Evolutionary conservation across 2,329 filamentous ascomycete species (phyloP), one percentile per base, ranked within the genome.

Genomic region (Gliomastix tumulicola): DNA sequence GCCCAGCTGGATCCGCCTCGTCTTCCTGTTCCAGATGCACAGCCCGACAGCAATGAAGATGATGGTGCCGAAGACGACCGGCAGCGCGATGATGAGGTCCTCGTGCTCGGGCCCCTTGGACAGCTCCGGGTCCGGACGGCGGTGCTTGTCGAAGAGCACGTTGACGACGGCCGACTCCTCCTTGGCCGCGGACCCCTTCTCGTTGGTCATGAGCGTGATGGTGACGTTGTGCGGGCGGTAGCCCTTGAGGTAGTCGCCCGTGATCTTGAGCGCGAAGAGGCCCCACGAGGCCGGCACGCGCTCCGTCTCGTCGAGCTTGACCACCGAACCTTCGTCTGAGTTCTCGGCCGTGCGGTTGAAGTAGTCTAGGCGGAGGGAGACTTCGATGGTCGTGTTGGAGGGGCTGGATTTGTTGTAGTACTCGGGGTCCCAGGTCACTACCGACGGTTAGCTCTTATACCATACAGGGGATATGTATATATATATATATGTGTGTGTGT

Each of bases 341-440:
- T 60, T 51, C 35, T 61, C 49, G 43, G 54, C 56, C 7, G 57
- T 54, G 30, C 49, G 45, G 49, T 65, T 63, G 37, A 56, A 57
- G 42, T 57, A 53, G 49, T 70, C 62, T 43, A 67, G 54, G 43
- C 64, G 63, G 48, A 60, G 40, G 22, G 49, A 44, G 36, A 62
- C 47, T 19, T 54, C 51, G 37, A 49, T 41, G 21, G 55, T 55
- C 20, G 46, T 36, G 45, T 59, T 60, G 42, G 35, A 31, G 32
- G 57, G 62, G 18, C 57, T 57, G 38, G 59, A 55, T 33, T 56
- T 50, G 47, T 60, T 59, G 58, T 73, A 76, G 54, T 60, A 70
- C 35, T 63, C 55, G 18, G 71, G 59, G 44, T 79, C 72, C 73
- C 74, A 78, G 20, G 70, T 75, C 37, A 78, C 74, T 77, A 32